Evolutionary conservation across 1,284 basidiomycete species (phyloP), one percentile per base, ranked within the genome.

Genomic region (Chalciporus sp.): DNA sequence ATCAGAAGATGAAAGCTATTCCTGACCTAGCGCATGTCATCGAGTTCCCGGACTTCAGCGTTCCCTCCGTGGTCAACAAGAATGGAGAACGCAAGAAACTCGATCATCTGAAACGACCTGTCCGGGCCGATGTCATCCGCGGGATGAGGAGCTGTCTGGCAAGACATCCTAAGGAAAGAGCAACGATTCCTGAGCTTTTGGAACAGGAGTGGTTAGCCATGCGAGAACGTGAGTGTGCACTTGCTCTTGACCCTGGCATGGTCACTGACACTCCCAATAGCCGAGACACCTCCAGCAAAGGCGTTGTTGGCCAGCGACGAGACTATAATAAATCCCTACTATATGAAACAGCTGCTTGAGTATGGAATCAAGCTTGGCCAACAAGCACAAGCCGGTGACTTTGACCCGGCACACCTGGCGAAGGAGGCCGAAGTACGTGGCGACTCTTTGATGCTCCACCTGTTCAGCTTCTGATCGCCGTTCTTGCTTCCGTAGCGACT

Each of bases 1-100:
- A 88, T 52, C 89, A 91, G 62, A 95, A 95, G 75, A 89, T 95
- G 84, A 88, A 88, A 60, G 88, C 88, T 7, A 96, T 96, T 58
- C 89, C 92, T 5, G 89, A 94, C 70, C 74, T 78, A 7, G 73
- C 76, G 4, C 79, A 92, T 62, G 71, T 76, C 28, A 95, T 96
- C 58, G 83, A 88, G 10, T 96, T 86, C 67, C 88, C 90, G 0
- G 82, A 85, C 35, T 81, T 81, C 53, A 57, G 70, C 72, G 44
- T 66, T 65, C 47, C 69, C 63, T 51, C 59, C 58, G 20, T 72
- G 67, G 26, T 82, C 81, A 45, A 81, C 80, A 68, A 68, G 55
- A 69, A 17, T 17, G 67, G 67, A 11, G 67, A 68, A 39, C 68
- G 70, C 35, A 81, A 80, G 65, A 79, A 77, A 55, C 70, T 88